phyloP scores from a whole-genome alignment of 768 basidiomycete species.

The Boletus rex-veris region DNA sequence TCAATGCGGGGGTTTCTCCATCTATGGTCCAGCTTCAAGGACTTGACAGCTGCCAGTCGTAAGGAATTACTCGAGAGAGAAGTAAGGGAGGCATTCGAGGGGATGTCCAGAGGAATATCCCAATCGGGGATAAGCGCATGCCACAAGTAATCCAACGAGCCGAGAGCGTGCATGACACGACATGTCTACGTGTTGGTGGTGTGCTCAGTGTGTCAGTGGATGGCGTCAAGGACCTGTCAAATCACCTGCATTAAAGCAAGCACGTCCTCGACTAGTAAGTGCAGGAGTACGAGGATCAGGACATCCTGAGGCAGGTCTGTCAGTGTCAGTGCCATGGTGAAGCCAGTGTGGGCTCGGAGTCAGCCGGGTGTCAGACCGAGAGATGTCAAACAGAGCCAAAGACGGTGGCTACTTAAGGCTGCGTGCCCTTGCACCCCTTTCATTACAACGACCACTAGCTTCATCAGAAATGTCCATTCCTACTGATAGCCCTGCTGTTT shows the following conservation, averaged over 20 bases:
- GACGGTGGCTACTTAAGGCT: conserved; percentile 26
- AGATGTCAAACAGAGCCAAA: conserved; percentile 30
- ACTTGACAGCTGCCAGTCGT: conserved; percentile 39
- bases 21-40: conserved; percentile 48
- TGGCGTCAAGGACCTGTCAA: neutral
- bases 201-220: conserved; percentile 5
- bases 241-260: conserved; percentile 49
- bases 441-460: conserved; percentile 21
- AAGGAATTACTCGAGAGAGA: conserved; percentile 39
- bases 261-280: conserved; percentile 39
- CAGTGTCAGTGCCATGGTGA: conserved; percentile 5
- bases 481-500: conserved; percentile 42
- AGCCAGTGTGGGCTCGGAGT: no score
- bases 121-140: conserved; percentile 36
- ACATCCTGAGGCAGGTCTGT: conserved; percentile 43
- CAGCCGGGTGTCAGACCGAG: neutral
- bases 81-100: conserved; percentile 29
- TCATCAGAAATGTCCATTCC: conserved; percentile 30
- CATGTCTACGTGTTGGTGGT: conserved; percentile 46
- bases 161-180: conserved; percentile 55
- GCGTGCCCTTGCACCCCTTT: conserved; percentile 29
- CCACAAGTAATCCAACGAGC: conserved; percentile 53
- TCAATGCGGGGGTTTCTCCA: conserved; percentile 41
- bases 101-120: conserved; percentile 42
- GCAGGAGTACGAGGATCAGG: conserved; percentile 35